Percentiles rank a stretch among this genome's conserved stretches.
These are phyloP conservation scores for Dentipellis fragilis DNA, from an alignment of 768 basidiomycete genomes.

Conservation along the genomic window DNA sequence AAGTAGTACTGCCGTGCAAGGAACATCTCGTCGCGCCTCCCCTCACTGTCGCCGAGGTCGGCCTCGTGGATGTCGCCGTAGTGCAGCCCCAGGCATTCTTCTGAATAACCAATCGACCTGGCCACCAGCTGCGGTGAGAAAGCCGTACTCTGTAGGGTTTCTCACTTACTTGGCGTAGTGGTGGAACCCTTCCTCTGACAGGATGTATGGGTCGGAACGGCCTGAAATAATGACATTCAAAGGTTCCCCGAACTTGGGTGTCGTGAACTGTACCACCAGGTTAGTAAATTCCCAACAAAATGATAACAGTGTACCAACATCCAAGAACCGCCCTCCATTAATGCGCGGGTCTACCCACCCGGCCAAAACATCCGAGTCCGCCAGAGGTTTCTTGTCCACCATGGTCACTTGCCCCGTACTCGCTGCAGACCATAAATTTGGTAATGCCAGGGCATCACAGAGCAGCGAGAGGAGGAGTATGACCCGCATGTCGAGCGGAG, in stretches of 20 bases:
- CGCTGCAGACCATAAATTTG: not conserved
- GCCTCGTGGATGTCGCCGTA: slow-evolving; percentile 68
- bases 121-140: too few relatives aligned
- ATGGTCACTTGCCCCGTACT: too few relatives aligned
- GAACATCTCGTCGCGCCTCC: slow-evolving; percentile 55
- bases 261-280: slow-evolving; percentile 44
- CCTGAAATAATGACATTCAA: slow-evolving; percentile 78
- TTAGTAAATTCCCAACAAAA: not conserved
- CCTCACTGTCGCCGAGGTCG: slow-evolving; percentile 76
- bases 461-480: not conserved
- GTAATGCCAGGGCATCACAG: not conserved
- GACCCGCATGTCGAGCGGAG: not conserved
- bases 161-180: slow-evolving; percentile 52
- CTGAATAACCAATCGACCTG: slow-evolving; percentile 74
- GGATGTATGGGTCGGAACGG: slow-evolving; percentile 67
- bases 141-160: not conserved
- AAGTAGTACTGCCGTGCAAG: slow-evolving; percentile 73
- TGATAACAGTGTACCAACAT: slow-evolving; percentile 36
- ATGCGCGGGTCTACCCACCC: slow-evolving; percentile 62
- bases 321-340: slow-evolving; percentile 65
- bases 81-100: slow-evolving; percentile 76
- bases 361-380: not conserved
- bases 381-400: too few relatives aligned
- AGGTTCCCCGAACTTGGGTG: slow-evolving; percentile 61
- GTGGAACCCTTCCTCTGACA: slow-evolving; percentile 64